These are phyloP conservation scores for Microbotryomycetes sp. DNA, from an alignment of 1,284 basidiomycete genomes.

Conservation along the genomic window DNA sequence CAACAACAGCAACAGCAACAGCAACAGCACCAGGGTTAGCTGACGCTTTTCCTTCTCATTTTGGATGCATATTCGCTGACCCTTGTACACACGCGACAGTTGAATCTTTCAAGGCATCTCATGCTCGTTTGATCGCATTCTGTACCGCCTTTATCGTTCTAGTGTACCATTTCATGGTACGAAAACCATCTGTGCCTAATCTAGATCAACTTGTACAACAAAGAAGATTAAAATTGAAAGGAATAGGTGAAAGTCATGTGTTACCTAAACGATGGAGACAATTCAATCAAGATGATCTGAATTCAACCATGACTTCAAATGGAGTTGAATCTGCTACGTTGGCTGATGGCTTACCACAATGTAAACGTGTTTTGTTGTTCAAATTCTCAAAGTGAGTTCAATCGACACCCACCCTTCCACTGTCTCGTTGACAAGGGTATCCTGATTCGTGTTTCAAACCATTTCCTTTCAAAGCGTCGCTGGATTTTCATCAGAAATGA, in stretches of 20 bases:
- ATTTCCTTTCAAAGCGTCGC: slow-evolving; percentile 2
- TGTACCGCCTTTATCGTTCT: background rate
- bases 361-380: slow-evolving; percentile 30
- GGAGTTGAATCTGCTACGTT: background rate
- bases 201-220: background rate
- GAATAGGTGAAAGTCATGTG: slow-evolving; percentile 4
- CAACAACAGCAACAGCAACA: background rate
- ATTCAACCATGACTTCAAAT: background rate
- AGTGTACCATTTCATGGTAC: background rate
- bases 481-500: slow-evolving; percentile 23
- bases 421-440: background rate
- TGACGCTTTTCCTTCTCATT: too few species aligned
- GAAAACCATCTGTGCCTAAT: background rate
- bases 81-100: too few species aligned
- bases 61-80: too few species aligned
- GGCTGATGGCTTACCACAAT: slow-evolving; percentile 22
- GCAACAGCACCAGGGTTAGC: too few species aligned
- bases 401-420: background rate
- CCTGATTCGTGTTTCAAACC: background rate
- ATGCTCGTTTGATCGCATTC: background rate
- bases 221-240: background rate
- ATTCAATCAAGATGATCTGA: background rate
- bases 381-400: slow-evolving; percentile 13
- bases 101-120: background rate
- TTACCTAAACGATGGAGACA: slow-evolving; percentile 27